A percentile compares a stretch with the other conserved stretches of the same genome.
Evolutionary conservation across 495 filamentous ascomycete species (phyloP).

Genomic region (Cladorrhinum samala): DNA sequence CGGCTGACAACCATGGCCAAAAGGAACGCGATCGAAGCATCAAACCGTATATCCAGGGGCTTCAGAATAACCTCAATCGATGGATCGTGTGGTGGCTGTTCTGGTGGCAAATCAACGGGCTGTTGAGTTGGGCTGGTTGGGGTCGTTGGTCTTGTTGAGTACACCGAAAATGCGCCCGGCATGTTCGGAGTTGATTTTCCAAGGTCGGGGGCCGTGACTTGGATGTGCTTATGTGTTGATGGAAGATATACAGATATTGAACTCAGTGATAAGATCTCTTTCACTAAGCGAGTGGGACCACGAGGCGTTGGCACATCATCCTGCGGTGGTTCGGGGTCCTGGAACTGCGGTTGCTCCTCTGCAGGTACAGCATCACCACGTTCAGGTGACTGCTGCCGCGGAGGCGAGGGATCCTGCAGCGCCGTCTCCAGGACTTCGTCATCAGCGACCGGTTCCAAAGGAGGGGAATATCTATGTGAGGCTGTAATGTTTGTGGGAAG

Average conservation of each 20-base stretch:
- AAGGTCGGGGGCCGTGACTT: constrained; percentile 20
- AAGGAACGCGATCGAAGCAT: constrained; percentile 64
- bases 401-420: background rate
- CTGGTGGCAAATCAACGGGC: constrained; percentile 1
- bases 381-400: background rate
- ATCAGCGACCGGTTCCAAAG: background rate
- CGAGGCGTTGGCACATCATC: constrained; percentile 40
- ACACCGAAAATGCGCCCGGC: constrained; percentile 53
- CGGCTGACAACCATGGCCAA: constrained; percentile 54
- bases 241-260: constrained; percentile 41
- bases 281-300: constrained; percentile 41
- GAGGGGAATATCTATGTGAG: background rate
- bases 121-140: constrained; percentile 20
- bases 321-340: constrained; percentile 16
- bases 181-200: constrained; percentile 39
- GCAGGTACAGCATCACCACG: background rate
- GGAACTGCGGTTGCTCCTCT: background rate
- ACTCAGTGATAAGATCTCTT: constrained; percentile 40
- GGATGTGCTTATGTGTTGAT: constrained; percentile 32
- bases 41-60: constrained; percentile 53
- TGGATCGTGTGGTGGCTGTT: constrained; percentile 23
- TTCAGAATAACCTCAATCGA: constrained; percentile 51
- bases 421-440: background rate
- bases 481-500: background rate
- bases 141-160: constrained; percentile 27